Evolutionary conservation across 371 early-diverging fungal genomes (phyloP), one percentile per base, ranked within the genome.

Genomic region (Mortierella sp.): DNA sequence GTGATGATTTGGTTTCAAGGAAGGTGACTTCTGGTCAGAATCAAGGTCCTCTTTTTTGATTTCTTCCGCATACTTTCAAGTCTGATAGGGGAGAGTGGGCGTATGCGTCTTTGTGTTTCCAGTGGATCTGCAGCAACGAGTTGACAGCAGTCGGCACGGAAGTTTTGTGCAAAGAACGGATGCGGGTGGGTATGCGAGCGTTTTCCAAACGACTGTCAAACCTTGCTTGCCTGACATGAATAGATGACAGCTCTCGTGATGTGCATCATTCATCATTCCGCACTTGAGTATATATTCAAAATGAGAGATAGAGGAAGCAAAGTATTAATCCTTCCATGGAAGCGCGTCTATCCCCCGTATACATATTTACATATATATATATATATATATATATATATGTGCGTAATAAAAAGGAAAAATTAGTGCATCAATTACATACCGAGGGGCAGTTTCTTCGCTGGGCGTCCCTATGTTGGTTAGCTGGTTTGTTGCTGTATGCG

Each of bases 121-220:
- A 37, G 37, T 37, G 37, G 37, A 5, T 37, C 37, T 37, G 37
- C 37, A 37, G 37, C 37, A 37, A 37, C 37, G 37, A 37, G 37
- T 37, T 37, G 37, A 37, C 37, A 37, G 37, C 37, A 37, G 37
- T 37, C 9, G 37, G 37, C 37, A 37, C 9, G 37, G 37, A 37
- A 37, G 9, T 9, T 9, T 5, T 37, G 37, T 37, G 37, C 37
- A 48, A 30, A 23, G 57, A 57, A 18, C 16, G 48, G 29, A 43
- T 48, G 48, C 50, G 71, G 44, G 68, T 66, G 68, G 60, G 64
- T 57, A 67, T 67, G 72, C 66, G 67, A 9, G 37, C 37, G 37
- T 57, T 57, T 55, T 67, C 68, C 68, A 71, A 67, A 67, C 67
- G 76, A 71, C 72, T 71, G 72, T 71, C 72, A 76, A 76, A 76